Conservation (phyloP, 1,139 yeast genomes). For the Eremothecium sinecaudum region DNA sequence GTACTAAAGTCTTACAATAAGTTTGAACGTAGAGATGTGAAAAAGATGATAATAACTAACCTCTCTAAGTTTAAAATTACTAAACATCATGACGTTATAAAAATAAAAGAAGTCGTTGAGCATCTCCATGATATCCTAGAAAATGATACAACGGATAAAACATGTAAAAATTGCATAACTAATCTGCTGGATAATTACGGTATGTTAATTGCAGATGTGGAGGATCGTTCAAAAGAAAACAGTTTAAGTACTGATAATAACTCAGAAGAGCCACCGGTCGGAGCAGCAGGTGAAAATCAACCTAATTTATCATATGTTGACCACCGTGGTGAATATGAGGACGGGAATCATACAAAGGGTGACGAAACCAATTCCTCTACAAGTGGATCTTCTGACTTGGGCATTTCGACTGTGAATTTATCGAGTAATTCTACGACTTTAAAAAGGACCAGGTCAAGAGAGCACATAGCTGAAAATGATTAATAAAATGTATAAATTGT, state of each 20-base stretch:
- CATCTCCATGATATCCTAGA: constrained; percentile 27
- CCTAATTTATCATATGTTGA: no score
- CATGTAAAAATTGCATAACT: constrained; percentile 34
- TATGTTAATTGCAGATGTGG: constrained; percentile 19
- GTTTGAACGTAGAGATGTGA: constrained; percentile 41
- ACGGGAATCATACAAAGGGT: no score
- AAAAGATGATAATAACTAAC: constrained; percentile 47
- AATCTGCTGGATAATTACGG: constrained; percentile 8
- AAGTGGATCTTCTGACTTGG: no score
- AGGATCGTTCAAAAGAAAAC: constrained; percentile 13
- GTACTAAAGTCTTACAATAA: constrained; percentile 44
- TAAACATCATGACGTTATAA: constrained; percentile 25
- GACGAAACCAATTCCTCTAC: no score
- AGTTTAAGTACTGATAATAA: constrained; percentile 14
- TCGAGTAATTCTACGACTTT: background rate
- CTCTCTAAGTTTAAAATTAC: constrained; percentile 43
- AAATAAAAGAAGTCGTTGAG: constrained; percentile 22
- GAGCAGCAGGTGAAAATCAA: no score
- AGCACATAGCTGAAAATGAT: no score
- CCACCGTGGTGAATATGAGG: no score
- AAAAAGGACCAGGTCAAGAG: background rate
- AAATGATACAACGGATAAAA: constrained; percentile 33
- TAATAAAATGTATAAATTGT: no score
- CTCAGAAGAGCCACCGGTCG: constrained; percentile 28
- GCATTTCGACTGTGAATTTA: background rate